Conservation (phyloP, 2,329 filamentous ascomycete genomes). For the Tympanopsis confertula region DNA sequence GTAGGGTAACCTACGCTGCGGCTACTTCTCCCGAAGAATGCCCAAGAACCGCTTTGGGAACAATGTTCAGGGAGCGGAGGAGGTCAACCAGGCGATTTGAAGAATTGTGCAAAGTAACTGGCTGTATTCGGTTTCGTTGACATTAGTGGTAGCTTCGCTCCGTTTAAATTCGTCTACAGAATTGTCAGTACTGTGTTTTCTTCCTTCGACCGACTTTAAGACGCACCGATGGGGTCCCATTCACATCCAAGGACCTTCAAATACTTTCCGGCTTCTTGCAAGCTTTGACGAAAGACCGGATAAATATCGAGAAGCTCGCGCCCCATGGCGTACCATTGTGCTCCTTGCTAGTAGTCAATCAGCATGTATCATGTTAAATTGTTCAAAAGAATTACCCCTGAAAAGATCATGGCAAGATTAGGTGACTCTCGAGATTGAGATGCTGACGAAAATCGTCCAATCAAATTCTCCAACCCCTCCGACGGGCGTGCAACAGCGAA, state of each 20-base stretch:
- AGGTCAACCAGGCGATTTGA: constrained; percentile 14
- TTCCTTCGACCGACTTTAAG: background rate
- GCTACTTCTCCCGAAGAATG: constrained; percentile 19
- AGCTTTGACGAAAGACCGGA: background rate
- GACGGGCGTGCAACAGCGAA: constrained; percentile 2
- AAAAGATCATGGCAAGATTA: background rate
- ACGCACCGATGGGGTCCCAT: background rate
- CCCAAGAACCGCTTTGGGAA: constrained; percentile 10
- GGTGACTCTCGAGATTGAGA: background rate
- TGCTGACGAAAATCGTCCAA: background rate
- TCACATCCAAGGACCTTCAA: background rate
- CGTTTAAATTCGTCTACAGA: background rate
- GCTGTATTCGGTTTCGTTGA: constrained; percentile 3
- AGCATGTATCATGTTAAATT: background rate
- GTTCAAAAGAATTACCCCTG: background rate
- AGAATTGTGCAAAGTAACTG: constrained; percentile 11
- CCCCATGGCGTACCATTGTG: background rate
- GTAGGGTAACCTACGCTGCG: constrained; percentile 11
- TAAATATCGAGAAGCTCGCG: background rate
- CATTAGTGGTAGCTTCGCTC: background rate
- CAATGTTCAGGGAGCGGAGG: constrained; percentile 7
- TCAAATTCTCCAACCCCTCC: background rate
- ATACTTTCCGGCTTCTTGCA: background rate
- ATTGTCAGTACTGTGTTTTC: background rate
- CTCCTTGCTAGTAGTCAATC: background rate